Base-by-base conservation (phyloP, 768 basidiomycete genomes). In the Auricularia sp. region DNA sequence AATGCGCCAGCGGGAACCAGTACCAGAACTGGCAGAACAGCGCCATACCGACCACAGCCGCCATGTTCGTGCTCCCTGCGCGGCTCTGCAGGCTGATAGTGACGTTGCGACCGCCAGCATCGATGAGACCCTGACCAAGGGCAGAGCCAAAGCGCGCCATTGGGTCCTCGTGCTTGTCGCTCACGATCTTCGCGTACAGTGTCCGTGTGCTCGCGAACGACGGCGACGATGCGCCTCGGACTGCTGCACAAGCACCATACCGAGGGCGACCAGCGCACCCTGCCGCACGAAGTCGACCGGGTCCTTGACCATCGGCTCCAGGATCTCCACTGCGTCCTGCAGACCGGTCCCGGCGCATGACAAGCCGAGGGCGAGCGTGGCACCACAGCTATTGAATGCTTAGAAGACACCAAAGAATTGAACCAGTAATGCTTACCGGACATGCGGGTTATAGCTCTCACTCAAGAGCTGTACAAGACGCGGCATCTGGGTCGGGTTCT, bases 11-110 rank as follows among this genome's bases (percentile, higher is more conserved):
- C 39, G 97, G 97, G 77, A 95, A 99, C 97, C 97, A 99, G 74
- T 98, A 98, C 97, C 97, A 99, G 77, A 99, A 98, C 75, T 99
- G 97, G 71, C 91, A 91, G 79, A 99, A 99, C 72, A 99, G 77
- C 18, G 90, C 87, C 90, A 98, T 94, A n/a, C 97, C 97, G 39
- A 98, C 93, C 67, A 98, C 91, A 2, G 96, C 93, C 59, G 83
- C 91, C 68, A 94, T 95, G 73, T 98, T 96, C 68, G 85, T 84
- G 68, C 89, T 94, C 8, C 97, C 97, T 1, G 93, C 93, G 66
- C 91, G 86, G 72, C 93, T 97, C 73, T 94, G 90, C 64, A 98
- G 77, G 71, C 86, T 93, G 72, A 99, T 93, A 11, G 95, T 97
- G 62, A 90, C 93, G 71, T 99, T 99, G 58, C 96, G 81, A 29